Base-by-base conservation (phyloP, 2,329 filamentous ascomycete species). In the Fusarium mangiferae region DNA sequence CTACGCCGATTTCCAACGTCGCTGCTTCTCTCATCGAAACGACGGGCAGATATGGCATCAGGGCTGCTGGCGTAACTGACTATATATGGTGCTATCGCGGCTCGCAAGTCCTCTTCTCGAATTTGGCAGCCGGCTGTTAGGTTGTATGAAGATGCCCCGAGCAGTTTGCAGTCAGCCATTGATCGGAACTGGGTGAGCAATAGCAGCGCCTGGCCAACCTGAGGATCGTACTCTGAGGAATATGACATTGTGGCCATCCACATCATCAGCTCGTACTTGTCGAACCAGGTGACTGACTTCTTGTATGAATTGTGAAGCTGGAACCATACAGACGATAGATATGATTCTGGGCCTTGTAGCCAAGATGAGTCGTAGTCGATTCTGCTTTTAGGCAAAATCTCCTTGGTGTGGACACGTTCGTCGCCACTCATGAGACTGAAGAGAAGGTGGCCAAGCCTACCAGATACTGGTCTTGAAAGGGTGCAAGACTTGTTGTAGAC, bases 351-450 rank as follows among this genome's bases (percentile, higher is more conserved):
- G 1, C 36, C n/a, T 7, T 35, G 7, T 3, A 61, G 38, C 58
- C 46, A 61, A n/a, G 13, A 42, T 3, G 58, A 42, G n/a, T 61
- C 58, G 11, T 61, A 61, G 26, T 60, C 46, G 26, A 77, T 45
- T 18, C 30, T 49, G 4, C 15, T 36, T 11, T 55, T 66, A 0
- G 38, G n/a, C 2, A 71, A 49, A 3, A 33, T 9, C 17, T 20
- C 7, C 1, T 3, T 28, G 5, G 30, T 57, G 3, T 24, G 9
- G 5, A 13, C 30, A 14, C n/a, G 4, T 17, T 30, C 3, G 1
- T 24, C 28, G 12, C 6, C 28, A 3, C 17, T 20, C 0, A 74
- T 45, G 24, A 61, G 42, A 1, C 20, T 5, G 30, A 75, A 75
- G 1, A 75, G 11, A 10, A 33, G 20, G 0, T 18, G 2, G 7